Evolutionary conservation across 164 flowering plant genomes (phyloP), one percentile per base, ranked within the genome.

Genomic region (Malania oleifera): DNA sequence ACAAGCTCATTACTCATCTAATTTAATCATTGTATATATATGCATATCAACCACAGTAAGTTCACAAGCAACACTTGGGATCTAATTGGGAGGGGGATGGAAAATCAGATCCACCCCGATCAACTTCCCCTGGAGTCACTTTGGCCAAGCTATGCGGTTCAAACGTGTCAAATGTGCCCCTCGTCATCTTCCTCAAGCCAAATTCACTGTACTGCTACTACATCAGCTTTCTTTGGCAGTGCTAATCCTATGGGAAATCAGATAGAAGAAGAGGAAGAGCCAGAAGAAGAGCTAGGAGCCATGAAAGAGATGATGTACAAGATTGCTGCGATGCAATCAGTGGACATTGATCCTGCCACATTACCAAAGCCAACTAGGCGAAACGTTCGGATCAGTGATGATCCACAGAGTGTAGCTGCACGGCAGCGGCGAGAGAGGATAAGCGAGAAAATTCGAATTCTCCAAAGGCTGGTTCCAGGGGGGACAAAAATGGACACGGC

Each of bases 301-400:
- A 79, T 86, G 85, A 87, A 83, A 59, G 97, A 90, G 68, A 84
- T 91, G 95, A 84, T 91, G 86, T 91, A 85, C 82, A 86, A 71
- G 61, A 84, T 87, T 25, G 95, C 97, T 0, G 83, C 86, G 39
- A 90, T 87, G 97, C 97, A 87, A 61, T 93, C 97, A 0, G 89
- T 90, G 39, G 89, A 90, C 68, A 84, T 90, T 38, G 97, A 90
- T 54, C 95, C 92, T 0, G 64, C 86, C 44, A 82, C 91, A 3
- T 71, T 91, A 35, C 73, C 67, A 11, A 86, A 77, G 56, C 97
- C 96, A 0, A 84, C 79, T 26, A 71, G 97, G 60, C 59, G 84
- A 20, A 91, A 91, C 66, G 86, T 91, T 0, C 72, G 89, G 20
- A 91, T 91, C 59, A 80, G 87, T 54, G 72, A 79, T 14, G 97